Base-by-base conservation (phyloP, 257 asterid species). In the Haberlea rhodopensis region DNA sequence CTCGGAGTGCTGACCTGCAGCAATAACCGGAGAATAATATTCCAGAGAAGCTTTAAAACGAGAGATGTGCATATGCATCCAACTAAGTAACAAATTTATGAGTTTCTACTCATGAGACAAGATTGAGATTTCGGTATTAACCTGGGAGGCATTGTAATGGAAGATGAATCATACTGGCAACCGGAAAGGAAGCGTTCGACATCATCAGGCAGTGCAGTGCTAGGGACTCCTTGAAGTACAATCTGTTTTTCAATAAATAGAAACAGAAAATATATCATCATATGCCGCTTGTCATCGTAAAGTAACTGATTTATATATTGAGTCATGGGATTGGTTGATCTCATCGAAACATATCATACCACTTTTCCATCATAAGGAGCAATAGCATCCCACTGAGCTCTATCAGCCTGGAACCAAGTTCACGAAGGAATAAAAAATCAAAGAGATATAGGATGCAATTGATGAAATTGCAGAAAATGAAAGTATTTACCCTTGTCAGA, bases 131-230 rank as follows among this genome's bases (percentile, higher is more conserved):
- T 45, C 43, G 23, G 72, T 46, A 66, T 19, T 70, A 25, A 84
- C 95, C 95, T 85, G 67, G 8, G 8, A 74, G 66, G 72, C 18
- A 84, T 29, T 64, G 78, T 63, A 37, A 85, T 51, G 69, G 87
- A 72, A 43, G 90, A 72, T 52, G 94, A 32, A 76, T 87, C 85
- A 62, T 75, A 81, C 66, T 76, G 84, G 75, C 96, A 85, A 71
- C 91, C 97, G 71, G 85, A 69, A 57, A 92, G 94, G 69, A 89
- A 84, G 55, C 94, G 99, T 67, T 84, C 95, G 15, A 92, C 61
- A 63, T 89, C 96, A 45, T 92, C 99, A 3, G 21, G 0, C 28
- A 28, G 0, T 26, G 99, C 96, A 75, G 64, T 80, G 9, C 90
- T 88, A 59, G 97, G 95, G 62, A 92, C 55, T 53, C 87, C 95